Conservation (phyloP, 352 stramenopile genomes). For the Blastocystis sp. region DNA sequence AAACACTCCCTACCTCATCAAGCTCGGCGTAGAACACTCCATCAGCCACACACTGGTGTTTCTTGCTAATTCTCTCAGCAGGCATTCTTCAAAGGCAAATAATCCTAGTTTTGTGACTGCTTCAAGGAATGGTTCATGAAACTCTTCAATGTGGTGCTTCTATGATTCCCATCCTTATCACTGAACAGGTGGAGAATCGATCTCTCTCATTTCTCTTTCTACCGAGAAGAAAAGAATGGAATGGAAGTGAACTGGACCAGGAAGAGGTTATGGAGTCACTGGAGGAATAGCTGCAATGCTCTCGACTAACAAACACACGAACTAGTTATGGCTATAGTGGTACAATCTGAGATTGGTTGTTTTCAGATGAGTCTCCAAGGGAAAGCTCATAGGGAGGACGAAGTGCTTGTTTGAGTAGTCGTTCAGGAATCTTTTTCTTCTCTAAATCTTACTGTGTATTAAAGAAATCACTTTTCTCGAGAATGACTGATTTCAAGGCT, state of each 20-base stretch:
- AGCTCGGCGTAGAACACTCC: slow-evolving; percentile 91
- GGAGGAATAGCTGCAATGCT: too few relatives aligned
- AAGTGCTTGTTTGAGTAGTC: neutral
- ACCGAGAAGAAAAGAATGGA: too few relatives aligned
- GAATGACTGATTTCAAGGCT: slow-evolving; percentile 43
- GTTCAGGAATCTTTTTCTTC: slow-evolving; percentile 25
- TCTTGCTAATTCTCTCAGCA: slow-evolving; percentile 87
- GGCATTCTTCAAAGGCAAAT: slow-evolving; percentile 35
- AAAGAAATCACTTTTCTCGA: slow-evolving; percentile 34
- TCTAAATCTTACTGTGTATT: neutral
- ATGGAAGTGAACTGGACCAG: too few relatives aligned
- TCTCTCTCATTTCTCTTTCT: too few relatives aligned
- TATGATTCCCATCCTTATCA: neutral
- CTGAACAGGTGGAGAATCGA: neutral
- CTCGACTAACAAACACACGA: too few relatives aligned
- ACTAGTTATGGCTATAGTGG: too few relatives aligned
- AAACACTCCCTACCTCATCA: neutral
- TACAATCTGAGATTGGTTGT: too few relatives aligned
- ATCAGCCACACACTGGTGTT: slow-evolving; percentile 98
- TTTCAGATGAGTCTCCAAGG: too few relatives aligned
- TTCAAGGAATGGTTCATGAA: neutral
- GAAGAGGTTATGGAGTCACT: too few relatives aligned
- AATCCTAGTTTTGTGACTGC: slow-evolving; percentile 38
- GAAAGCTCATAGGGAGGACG: neutral
- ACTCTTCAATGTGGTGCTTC: neutral